Conservation (phyloP, 345 rosid genomes). For the Crucihimalaya himalaica region DNA sequence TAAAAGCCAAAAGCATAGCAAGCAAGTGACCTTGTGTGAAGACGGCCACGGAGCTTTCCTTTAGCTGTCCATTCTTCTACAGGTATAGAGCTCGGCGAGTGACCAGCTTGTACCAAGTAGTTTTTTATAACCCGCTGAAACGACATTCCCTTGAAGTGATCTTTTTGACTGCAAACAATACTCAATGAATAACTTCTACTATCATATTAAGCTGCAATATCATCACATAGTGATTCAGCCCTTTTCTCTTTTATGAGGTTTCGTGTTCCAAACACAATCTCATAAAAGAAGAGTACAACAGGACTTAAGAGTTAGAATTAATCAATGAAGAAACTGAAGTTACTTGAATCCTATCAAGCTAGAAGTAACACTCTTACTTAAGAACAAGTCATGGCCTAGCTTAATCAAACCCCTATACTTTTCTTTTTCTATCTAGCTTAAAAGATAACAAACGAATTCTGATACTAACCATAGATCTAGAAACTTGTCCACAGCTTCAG, state of each 20-base stretch:
- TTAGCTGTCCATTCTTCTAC: conserved; percentile 80
- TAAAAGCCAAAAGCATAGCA: background rate
- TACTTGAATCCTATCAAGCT: background rate
- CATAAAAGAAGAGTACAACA: background rate
- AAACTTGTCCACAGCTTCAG: conserved; percentile 76
- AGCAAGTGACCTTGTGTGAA: conserved; percentile 55
- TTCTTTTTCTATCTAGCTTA: background rate
- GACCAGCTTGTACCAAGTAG: conserved; percentile 87
- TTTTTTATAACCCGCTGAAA: conserved; percentile 83
- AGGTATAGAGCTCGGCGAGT: conserved; percentile 52
- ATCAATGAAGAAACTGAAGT: background rate
- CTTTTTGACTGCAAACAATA: conserved; percentile 67
- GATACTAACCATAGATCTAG: conserved; percentile 66
- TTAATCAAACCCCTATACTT: background rate
- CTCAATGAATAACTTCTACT: background rate
- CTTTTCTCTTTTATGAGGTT: background rate
- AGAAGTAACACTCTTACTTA: background rate
- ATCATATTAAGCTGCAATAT: conserved; percentile 2
- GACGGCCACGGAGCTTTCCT: conserved; percentile 73
- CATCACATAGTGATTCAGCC: background rate
- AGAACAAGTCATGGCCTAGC: conserved; percentile 7
- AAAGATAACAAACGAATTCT: background rate
- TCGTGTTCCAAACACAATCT: background rate
- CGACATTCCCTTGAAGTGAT: conserved; percentile 78
- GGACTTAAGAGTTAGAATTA: background rate